These are phyloP conservation scores for Paecilomyces variotii DNA, from an alignment of 2,329 filamentous ascomycete species.

Conservation along the genomic window DNA sequence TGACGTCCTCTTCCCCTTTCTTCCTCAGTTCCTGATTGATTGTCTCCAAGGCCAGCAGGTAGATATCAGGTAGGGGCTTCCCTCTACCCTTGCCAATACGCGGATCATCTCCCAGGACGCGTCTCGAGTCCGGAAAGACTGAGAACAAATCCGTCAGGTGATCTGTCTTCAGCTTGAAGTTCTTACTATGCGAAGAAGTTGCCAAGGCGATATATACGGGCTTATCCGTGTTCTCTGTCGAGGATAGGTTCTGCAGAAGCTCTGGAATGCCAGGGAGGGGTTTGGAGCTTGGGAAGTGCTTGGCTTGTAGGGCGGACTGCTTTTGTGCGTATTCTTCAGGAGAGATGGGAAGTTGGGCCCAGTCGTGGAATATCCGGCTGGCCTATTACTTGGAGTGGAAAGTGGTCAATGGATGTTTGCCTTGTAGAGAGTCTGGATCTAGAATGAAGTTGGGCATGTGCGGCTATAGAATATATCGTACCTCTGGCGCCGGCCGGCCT, in stretches of 20 bases:
- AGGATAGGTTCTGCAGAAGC: constrained; percentile 47
- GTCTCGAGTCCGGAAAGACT: constrained; percentile 58
- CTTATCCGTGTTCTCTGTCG: constrained; percentile 26
- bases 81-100: constrained; percentile 73
- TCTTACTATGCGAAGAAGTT: constrained; percentile 64
- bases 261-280: constrained; percentile 70
- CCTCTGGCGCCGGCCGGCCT: constrained; percentile 53
- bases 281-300: constrained; percentile 65
- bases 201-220: constrained; percentile 76
- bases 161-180: constrained; percentile 68
- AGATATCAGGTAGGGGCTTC: constrained; percentile 93
- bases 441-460: constrained; percentile 1
- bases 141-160: constrained; percentile 46
- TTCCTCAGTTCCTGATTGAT: constrained; percentile 66
- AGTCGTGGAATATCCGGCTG: constrained; percentile 60
- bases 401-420: background rate
- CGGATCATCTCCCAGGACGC: constrained; percentile 76
- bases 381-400: constrained; percentile 33
- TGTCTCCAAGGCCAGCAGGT: constrained; percentile 72
- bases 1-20: constrained; percentile 53
- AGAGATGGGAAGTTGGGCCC: constrained; percentile 77
- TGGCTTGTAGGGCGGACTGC: constrained; percentile 55
- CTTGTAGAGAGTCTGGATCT: background rate
- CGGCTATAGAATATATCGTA: constrained; percentile 15
- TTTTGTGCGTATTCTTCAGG: constrained; percentile 57